Conservation (phyloP, 1,284 basidiomycete genomes). For the Ustilago crameri region DNA sequence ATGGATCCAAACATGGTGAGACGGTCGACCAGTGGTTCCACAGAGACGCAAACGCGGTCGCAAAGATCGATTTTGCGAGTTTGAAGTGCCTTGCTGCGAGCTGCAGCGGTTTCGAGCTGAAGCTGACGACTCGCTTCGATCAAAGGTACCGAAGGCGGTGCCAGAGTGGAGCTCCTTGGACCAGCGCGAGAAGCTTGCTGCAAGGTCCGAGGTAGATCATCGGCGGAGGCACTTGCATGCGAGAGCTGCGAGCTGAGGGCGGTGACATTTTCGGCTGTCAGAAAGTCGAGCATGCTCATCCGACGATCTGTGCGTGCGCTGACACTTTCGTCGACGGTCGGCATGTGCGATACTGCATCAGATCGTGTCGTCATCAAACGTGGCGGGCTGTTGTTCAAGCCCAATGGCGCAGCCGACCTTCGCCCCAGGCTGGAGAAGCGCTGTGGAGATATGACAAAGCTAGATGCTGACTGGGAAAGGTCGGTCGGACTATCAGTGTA, state of each 20-base stretch:
- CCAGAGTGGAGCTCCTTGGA: not conserved
- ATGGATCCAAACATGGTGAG: slow-evolving; percentile 67
- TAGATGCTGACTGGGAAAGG: not conserved
- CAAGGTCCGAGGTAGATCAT: slow-evolving; percentile 19
- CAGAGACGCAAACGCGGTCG: slow-evolving; percentile 22
- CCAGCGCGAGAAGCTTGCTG: slow-evolving; percentile 3
- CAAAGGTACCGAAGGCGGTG: slow-evolving; percentile 32
- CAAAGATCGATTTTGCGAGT: slow-evolving; percentile 24
- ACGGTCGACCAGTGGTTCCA: slow-evolving; percentile 53
- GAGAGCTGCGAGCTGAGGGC: slow-evolving; percentile 2
- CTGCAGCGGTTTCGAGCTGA: slow-evolving; percentile 11
- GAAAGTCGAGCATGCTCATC: slow-evolving; percentile 53
- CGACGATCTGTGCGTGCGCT: slow-evolving; percentile 18
- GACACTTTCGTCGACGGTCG: slow-evolving; percentile 9
- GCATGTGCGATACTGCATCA: slow-evolving; percentile 28
- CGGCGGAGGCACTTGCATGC: slow-evolving; percentile 31
- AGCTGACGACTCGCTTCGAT: slow-evolving; percentile 32
- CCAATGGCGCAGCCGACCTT: slow-evolving; percentile 8
- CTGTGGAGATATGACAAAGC: slow-evolving; percentile 28
- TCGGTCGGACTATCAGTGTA: not conserved
- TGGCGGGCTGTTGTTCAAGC: not conserved
- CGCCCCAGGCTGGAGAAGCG: slow-evolving; percentile 32
- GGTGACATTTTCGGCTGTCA: slow-evolving; percentile 13
- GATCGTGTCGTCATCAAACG: slow-evolving; percentile 5
- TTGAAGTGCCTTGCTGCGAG: slow-evolving; percentile 11